Conservation (phyloP, 1,284 basidiomycete species). For the Cutaneotrichosporon dermatis region DNA sequence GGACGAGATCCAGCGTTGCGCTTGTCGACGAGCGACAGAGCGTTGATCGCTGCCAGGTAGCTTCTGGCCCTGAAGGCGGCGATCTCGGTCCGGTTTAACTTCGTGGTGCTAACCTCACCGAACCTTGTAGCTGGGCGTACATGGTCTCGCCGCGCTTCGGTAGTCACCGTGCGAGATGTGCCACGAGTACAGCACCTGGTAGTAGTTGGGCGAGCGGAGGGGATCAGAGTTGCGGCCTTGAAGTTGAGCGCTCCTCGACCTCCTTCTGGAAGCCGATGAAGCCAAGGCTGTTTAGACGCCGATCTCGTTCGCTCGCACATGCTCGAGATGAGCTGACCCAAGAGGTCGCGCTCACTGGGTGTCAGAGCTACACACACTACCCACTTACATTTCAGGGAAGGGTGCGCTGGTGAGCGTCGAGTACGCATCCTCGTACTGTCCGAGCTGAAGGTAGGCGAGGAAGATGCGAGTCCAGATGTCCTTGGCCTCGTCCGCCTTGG, state of each 20-base stretch:
- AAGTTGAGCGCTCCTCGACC: constrained; percentile 87
- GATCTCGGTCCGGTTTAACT: constrained; percentile 54
- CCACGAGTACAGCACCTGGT: constrained; percentile 92
- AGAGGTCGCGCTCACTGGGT: constrained; percentile 61
- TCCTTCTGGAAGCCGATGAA: constrained; percentile 82
- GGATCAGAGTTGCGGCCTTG: constrained; percentile 95
- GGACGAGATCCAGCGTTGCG: constrained; percentile 72
- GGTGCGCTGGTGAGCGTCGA: constrained; percentile 67
- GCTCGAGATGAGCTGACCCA: constrained; percentile 73
- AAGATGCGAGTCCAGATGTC: constrained; percentile 75
- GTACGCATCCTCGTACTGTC: constrained; percentile 80
- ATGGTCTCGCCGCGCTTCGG: constrained; percentile 79
- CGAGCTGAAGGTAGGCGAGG: constrained; percentile 66
- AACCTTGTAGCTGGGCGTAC: constrained; percentile 89
- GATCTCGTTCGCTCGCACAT: constrained; percentile 86
- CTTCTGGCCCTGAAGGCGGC: constrained; percentile 72
- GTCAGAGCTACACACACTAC: too few relatives aligned
- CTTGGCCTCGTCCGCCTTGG: constrained; percentile 54
- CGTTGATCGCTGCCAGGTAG: constrained; percentile 83
- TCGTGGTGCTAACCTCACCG: constrained; percentile 50
- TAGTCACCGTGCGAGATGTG: constrained; percentile 80
- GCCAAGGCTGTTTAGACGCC: constrained; percentile 75
- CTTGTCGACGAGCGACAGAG: constrained; percentile 73
- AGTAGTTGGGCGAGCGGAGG: constrained; percentile 77
- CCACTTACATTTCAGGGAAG: constrained; percentile 56